Conservation (phyloP, 148 eudicot species). For the Camellia japonica region DNA sequence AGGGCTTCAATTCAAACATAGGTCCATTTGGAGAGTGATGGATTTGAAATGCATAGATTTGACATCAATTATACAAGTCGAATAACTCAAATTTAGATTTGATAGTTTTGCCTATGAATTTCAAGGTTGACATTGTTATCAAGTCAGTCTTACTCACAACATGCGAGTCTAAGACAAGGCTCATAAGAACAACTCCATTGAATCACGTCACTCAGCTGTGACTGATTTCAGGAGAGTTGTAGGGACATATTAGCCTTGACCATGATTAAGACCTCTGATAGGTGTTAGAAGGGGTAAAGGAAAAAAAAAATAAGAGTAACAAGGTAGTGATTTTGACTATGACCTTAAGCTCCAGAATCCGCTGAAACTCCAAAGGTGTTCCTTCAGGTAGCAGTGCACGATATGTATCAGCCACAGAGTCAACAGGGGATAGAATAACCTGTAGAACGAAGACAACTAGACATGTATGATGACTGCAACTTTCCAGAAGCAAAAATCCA, state of each 20-base stretch:
- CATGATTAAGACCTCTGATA: neutral
- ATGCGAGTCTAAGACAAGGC: neutral
- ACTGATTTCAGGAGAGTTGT: neutral
- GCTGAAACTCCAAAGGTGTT: conserved; percentile 81
- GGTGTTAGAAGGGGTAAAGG: neutral
- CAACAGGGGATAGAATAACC: conserved; percentile 95
- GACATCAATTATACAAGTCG: no score
- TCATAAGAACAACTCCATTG: neutral
- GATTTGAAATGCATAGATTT: no score
- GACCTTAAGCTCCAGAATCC: conserved; percentile 95
- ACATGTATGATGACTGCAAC: neutral
- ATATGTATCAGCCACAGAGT: conserved; percentile 94
- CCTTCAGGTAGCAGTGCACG: conserved; percentile 98
- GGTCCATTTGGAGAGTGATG: no score
- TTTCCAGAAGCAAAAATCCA: conserved; percentile 5
- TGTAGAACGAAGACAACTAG: conserved; percentile 29
- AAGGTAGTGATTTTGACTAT: neutral
- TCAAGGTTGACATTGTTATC: neutral
- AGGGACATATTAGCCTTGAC: neutral
- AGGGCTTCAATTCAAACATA: neutral
- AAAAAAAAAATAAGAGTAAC: neutral
- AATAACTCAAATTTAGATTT: no score
- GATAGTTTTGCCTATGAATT: no score
- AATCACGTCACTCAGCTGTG: neutral
- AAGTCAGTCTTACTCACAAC: neutral